These are phyloP conservation scores for Boletus reticulatus DNA, from an alignment of 768 basidiomycete genomes.

Conservation along the genomic window DNA sequence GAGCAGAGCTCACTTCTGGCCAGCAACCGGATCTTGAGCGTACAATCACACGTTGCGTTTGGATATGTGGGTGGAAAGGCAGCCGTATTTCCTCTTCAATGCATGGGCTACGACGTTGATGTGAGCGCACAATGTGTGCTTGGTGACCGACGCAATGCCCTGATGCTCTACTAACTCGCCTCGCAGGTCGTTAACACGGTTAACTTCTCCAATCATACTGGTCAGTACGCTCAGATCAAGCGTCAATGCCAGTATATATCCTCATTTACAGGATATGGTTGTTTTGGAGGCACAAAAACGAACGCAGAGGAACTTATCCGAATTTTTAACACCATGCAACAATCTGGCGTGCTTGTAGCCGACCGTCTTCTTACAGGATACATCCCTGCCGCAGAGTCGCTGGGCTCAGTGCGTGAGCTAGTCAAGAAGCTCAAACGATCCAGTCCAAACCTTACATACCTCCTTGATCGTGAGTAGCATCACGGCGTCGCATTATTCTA, in stretches of 20 bases:
- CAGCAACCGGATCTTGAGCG: constrained; percentile 69
- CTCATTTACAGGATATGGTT: constrained; percentile 66
- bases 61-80: constrained; percentile 93
- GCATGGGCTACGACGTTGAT: constrained; percentile 93
- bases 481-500: not conserved
- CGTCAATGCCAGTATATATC: no score
- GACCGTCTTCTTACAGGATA: constrained; percentile 87
- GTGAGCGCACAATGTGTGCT: constrained; percentile 42
- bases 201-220: constrained; percentile 93
- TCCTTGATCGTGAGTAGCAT: constrained; percentile 79
- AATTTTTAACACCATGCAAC: constrained; percentile 72
- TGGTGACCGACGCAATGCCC: not conserved
- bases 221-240: constrained; percentile 36
- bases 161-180: constrained; percentile 2
- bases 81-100: constrained; percentile 75
- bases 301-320: constrained; percentile 71
- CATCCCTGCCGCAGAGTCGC: constrained; percentile 78
- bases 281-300: constrained; percentile 76
- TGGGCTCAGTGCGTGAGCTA: constrained; percentile 62
- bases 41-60: constrained; percentile 91
- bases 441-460: constrained; percentile 69
- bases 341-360: constrained; percentile 72
- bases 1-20: constrained; percentile 6
- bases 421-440: constrained; percentile 57
- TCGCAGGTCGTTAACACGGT: constrained; percentile 83